Evolutionary conservation across 2,329 filamentous ascomycete species (phyloP).

Genomic region (Aspergillus eucalypticola): DNA sequence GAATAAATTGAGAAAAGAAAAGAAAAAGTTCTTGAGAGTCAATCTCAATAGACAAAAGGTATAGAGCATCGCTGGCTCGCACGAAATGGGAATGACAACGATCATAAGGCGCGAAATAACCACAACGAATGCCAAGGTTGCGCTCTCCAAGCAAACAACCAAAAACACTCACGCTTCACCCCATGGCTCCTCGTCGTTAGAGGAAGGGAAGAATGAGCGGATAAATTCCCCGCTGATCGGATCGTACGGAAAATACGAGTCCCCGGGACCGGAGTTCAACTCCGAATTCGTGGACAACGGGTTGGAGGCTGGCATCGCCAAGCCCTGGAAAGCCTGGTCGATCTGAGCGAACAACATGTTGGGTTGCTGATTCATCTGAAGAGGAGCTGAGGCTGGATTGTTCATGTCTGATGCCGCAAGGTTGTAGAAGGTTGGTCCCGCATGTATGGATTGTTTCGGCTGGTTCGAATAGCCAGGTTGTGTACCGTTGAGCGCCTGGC

Average conservation of each 20-base stretch:
- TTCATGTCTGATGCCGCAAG: background rate
- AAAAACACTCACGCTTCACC: constrained; percentile 5
- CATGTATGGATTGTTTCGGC: background rate
- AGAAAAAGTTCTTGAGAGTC: constrained; percentile 4
- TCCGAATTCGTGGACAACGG: constrained; percentile 13
- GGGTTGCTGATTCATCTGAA: background rate
- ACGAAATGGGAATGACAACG: background rate
- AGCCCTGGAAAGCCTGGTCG: background rate
- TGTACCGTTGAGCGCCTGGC: constrained; percentile 7
- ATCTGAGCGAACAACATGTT: background rate
- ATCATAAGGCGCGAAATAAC: background rate
- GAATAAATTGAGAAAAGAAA: constrained; percentile 1
- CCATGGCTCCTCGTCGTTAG: constrained; percentile 30
- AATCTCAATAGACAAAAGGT: background rate
- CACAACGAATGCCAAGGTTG: background rate
- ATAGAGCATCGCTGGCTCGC: background rate
- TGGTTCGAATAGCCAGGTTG: constrained; percentile 10
- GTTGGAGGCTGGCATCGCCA: background rate
- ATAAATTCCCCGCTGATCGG: constrained; percentile 43
- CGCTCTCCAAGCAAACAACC: background rate
- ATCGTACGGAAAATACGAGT: constrained; percentile 41
- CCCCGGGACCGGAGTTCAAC: constrained; percentile 14
- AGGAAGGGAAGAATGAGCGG: constrained; percentile 39
- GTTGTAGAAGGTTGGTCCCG: background rate
- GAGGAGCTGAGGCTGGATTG: background rate